Conservation (phyloP, 2,329 filamentous ascomycete species). For the Colletotrichum shisoi region DNA sequence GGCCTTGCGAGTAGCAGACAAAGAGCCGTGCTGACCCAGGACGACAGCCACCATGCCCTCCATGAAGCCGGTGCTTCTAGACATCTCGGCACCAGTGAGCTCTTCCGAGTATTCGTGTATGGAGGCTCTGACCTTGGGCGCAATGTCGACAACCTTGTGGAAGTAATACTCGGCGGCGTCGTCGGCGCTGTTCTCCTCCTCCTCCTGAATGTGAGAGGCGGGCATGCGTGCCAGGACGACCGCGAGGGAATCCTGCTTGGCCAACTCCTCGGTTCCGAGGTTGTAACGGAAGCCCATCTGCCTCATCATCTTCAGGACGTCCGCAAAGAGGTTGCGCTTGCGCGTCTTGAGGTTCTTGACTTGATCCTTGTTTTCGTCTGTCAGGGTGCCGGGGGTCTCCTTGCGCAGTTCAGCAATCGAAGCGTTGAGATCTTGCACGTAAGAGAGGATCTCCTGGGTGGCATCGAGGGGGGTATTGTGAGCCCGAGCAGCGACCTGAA, state of each 20-base stretch:
- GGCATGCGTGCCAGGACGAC: slow-evolving; percentile 67
- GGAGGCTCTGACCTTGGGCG: slow-evolving; percentile 71
- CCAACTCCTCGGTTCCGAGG: slow-evolving; percentile 75
- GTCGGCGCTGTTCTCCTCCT: slow-evolving; percentile 40
- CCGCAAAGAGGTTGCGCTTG: slow-evolving; percentile 89
- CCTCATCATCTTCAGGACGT: slow-evolving; percentile 81
- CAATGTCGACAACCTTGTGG: slow-evolving; percentile 78
- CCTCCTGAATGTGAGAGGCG: slow-evolving; percentile 38
- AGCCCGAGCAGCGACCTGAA: slow-evolving; percentile 57
- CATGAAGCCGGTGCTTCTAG: slow-evolving; percentile 81
- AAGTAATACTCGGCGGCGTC: slow-evolving; percentile 73
- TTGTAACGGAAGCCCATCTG: slow-evolving; percentile 92
- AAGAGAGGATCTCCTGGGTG: slow-evolving; percentile 62
- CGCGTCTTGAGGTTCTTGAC: slow-evolving; percentile 90
- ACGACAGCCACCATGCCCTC: slow-evolving; percentile 80
- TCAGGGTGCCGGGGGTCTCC: slow-evolving; percentile 81
- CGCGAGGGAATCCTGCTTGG: slow-evolving; percentile 75
- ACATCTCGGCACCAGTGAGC: slow-evolving; percentile 79
- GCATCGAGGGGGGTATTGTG: slow-evolving; percentile 26
- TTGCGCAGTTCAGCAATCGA: slow-evolving; percentile 79
- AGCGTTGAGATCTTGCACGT: slow-evolving; percentile 72
- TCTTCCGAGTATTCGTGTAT: slow-evolving; percentile 82
- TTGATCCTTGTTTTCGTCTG: slow-evolving; percentile 82
- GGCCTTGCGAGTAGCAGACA: slow-evolving; percentile 53
- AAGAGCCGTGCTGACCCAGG: slow-evolving; percentile 65